Conservation (phyloP, 257 asterid genomes). For the Primulina tabacum region DNA sequence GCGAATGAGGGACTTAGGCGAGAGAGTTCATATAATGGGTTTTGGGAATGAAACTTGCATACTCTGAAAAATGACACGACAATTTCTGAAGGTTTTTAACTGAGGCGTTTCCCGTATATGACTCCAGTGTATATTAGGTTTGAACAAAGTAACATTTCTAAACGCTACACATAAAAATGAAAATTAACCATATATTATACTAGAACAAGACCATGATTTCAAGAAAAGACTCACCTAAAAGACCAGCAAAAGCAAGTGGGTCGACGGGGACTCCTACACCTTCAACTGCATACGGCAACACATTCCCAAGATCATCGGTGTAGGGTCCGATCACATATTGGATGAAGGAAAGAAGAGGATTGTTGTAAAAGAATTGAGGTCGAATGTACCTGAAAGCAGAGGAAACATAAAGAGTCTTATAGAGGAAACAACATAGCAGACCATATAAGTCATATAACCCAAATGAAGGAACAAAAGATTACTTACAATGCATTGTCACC, state of each 20-base stretch:
- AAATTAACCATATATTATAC: not conserved
- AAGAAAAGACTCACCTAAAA: constrained; percentile 51
- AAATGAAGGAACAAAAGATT: constrained; percentile 6
- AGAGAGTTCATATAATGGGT: too few relatives aligned
- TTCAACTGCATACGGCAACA: constrained; percentile 88
- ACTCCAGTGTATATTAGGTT: too few relatives aligned
- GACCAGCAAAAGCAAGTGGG: constrained; percentile 95
- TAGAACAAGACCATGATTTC: not conserved
- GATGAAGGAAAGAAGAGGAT: constrained; percentile 80
- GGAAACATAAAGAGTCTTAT: not conserved
- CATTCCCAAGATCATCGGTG: constrained; percentile 82
- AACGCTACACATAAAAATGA: too few relatives aligned
- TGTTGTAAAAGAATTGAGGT: constrained; percentile 86
- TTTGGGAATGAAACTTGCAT: too few relatives aligned
- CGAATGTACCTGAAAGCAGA: constrained; percentile 66
- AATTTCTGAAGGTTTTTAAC: too few relatives aligned
- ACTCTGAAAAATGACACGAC: too few relatives aligned
- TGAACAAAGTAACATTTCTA: too few relatives aligned
- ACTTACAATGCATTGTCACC: constrained; percentile 89
- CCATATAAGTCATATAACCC: not conserved
- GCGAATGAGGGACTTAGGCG: too few relatives aligned
- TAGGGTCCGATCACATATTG: constrained; percentile 88
- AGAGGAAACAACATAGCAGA: not conserved
- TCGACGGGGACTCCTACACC: constrained; percentile 97
- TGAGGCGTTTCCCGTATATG: too few relatives aligned